These are phyloP conservation scores for Chlorella sp. DNA, from an alignment of 139 green algal genomes.

Conservation along the genomic window DNA sequence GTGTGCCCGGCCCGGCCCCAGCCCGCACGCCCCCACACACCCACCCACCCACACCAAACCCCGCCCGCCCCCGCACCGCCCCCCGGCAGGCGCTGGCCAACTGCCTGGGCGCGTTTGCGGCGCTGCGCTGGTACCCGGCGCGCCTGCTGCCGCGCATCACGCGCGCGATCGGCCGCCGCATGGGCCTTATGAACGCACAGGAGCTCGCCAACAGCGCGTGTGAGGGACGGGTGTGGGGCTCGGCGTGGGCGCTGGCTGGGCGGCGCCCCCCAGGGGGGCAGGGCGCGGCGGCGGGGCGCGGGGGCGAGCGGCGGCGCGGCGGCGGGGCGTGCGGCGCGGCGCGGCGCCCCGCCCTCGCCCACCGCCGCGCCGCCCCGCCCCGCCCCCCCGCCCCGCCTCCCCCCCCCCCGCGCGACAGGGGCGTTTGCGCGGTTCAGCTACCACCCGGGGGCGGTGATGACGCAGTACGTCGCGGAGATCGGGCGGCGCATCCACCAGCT, in stretches of 20 bases:
- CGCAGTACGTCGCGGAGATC: conserved; percentile 23
- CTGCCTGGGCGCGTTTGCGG: conserved; percentile 45
- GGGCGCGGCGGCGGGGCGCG: background rate
- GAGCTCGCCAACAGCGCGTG: conserved; percentile 52
- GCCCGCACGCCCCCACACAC: too few species aligned
- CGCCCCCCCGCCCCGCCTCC: background rate
- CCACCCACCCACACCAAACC: background rate
- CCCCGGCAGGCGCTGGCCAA: conserved; percentile 45
- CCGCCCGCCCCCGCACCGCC: too few species aligned
- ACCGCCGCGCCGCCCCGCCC: background rate
- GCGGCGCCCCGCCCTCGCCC: background rate
- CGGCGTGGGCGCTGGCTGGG: background rate
- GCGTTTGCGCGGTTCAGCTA: conserved; percentile 45
- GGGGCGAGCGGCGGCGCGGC: background rate
- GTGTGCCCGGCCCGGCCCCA: too few species aligned
- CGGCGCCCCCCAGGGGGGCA: background rate
- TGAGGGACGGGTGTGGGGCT: conserved; percentile 11
- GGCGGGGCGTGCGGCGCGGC: background rate
- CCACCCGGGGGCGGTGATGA: conserved; percentile 50
- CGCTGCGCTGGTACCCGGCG: conserved; percentile 49
- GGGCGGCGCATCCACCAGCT: conserved; percentile 22
- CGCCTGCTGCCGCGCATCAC: conserved; percentile 32
- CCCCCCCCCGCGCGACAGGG: too few species aligned
- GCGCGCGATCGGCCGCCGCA: conserved; percentile 8
- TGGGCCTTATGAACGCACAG: conserved; percentile 31